phyloP scores from a whole-genome alignment of 176 grass and related monocot genomes.

The Aegilops sharonensis region DNA sequence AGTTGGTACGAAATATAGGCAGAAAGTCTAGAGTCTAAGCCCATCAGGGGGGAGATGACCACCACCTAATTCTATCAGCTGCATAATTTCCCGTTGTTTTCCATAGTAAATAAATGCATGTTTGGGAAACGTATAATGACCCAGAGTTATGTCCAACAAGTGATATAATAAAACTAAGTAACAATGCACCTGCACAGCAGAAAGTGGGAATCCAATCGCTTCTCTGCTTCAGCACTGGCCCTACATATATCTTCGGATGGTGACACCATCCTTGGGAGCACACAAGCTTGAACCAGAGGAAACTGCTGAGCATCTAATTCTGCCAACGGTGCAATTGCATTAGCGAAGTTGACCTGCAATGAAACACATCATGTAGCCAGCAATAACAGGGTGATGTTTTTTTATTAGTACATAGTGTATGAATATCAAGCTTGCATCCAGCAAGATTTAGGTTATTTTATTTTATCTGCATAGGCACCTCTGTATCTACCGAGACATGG shows the following conservation, averaged over 20 bases:
- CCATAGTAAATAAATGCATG: not conserved
- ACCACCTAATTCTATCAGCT: not conserved
- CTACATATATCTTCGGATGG: slow-evolving; percentile 57
- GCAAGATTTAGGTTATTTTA: not conserved
- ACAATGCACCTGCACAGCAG: slow-evolving; percentile 67
- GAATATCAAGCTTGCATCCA: not conserved
- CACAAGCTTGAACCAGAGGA: slow-evolving; percentile 83
- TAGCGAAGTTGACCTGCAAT: slow-evolving; percentile 67
- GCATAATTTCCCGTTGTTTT: not conserved
- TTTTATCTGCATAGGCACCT: not conserved
- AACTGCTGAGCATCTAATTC: slow-evolving; percentile 86
- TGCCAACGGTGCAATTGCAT: slow-evolving; percentile 70
- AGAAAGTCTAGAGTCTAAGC: too few relatives aligned
- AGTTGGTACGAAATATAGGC: too few relatives aligned
- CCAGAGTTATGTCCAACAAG: not conserved
- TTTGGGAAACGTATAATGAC: not conserved
- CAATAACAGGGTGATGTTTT: not conserved
- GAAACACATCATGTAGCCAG: slow-evolving; percentile 11
- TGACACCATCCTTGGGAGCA: slow-evolving; percentile 84
- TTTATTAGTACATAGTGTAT: not conserved
- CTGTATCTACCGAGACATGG: not conserved
- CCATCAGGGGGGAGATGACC: too few relatives aligned
- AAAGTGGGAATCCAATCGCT: slow-evolving; percentile 76
- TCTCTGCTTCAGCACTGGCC: slow-evolving; percentile 84
- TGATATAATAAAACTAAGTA: slow-evolving; percentile 25